phyloP scores from a whole-genome alignment of 1,284 basidiomycete genomes.

The Grifola frondosa region DNA sequence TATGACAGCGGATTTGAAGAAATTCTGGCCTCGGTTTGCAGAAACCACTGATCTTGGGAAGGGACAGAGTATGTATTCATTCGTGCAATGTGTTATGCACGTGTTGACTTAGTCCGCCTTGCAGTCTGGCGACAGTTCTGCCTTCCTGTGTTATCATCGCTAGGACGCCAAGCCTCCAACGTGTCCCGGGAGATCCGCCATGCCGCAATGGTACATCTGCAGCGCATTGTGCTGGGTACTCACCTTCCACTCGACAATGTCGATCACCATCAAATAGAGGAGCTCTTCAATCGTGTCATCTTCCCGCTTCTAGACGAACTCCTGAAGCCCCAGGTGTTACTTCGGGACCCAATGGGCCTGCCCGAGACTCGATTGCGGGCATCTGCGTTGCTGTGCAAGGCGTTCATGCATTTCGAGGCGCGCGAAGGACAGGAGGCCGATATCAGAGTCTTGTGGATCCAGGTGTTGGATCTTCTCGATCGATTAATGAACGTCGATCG shows the following conservation, averaged over 20 bases:
- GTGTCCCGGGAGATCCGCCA: slow-evolving; percentile 85
- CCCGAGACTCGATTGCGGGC: slow-evolving; percentile 88
- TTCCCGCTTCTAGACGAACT: slow-evolving; percentile 94
- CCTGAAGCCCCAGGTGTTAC: slow-evolving; percentile 80
- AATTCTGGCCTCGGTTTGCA: slow-evolving; percentile 56
- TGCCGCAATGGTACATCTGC: slow-evolving; percentile 80
- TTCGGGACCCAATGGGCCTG: slow-evolving; percentile 83
- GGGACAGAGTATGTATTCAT: slow-evolving; percentile 46
- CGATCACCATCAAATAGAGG: slow-evolving; percentile 66
- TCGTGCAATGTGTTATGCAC: slow-evolving; percentile 1
- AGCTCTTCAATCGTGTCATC: slow-evolving; percentile 87
- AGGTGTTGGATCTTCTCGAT: slow-evolving; percentile 90
- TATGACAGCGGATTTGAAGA: slow-evolving; percentile 72
- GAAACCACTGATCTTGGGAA: slow-evolving; percentile 45
- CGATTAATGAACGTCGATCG: slow-evolving; percentile 85
- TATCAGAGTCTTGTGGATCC: slow-evolving; percentile 83
- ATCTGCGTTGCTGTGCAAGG: slow-evolving; percentile 88
- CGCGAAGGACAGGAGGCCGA: slow-evolving; percentile 69
- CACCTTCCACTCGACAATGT: slow-evolving; percentile 61
- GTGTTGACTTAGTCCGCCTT: slow-evolving; percentile 25
- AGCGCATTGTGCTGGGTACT: slow-evolving; percentile 84
- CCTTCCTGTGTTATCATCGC: slow-evolving; percentile 76
- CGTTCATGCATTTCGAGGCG: slow-evolving; percentile 91
- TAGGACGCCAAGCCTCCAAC: slow-evolving; percentile 86
- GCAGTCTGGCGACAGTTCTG: slow-evolving; percentile 82